These are phyloP conservation scores for Barbarea vulgaris DNA, from an alignment of 345 rosid species.

Conservation along the genomic window DNA sequence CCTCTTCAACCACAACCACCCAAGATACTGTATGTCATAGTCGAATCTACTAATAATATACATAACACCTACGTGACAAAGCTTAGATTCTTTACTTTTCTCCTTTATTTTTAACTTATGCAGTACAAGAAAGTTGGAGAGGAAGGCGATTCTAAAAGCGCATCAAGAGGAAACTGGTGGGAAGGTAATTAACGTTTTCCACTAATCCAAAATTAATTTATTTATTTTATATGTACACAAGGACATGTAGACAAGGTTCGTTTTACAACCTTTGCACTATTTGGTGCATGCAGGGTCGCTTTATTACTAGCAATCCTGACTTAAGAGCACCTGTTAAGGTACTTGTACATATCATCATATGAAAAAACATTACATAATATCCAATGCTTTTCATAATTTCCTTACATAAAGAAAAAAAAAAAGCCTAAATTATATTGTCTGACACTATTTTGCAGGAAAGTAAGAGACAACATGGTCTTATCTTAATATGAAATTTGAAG, in stretches of 20 bases:
- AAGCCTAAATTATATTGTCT: not conserved
- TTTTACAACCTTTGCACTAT: conserved; percentile 8
- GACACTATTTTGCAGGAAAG: conserved; percentile 26
- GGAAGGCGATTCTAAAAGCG: conserved; percentile 58
- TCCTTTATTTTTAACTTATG: not conserved
- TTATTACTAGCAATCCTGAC: conserved; percentile 48
- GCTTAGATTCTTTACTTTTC: conserved; percentile 15
- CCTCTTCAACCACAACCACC: conserved; percentile 50
- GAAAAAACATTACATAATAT: not conserved
- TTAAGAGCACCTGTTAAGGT: conserved; percentile 6
- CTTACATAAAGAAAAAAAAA: not conserved
- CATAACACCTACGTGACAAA: conserved; percentile 20
- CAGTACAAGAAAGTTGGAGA: conserved; percentile 68
- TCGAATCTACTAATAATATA: conserved; percentile 21
- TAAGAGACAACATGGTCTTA: conserved; percentile 3
- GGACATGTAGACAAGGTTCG: not conserved
- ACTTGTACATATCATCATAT: not conserved
- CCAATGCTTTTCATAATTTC: not conserved
- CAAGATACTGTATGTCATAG: conserved; percentile 48
- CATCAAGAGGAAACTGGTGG: conserved; percentile 98
- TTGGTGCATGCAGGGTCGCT: conserved; percentile 58
- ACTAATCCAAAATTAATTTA: not conserved
- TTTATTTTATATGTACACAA: not conserved
- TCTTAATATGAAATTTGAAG: not conserved
- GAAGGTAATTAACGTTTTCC: conserved; percentile 61